Conservation (phyloP, 192 early-diverging fungal species). For the Umbelopsis vinacea region DNA sequence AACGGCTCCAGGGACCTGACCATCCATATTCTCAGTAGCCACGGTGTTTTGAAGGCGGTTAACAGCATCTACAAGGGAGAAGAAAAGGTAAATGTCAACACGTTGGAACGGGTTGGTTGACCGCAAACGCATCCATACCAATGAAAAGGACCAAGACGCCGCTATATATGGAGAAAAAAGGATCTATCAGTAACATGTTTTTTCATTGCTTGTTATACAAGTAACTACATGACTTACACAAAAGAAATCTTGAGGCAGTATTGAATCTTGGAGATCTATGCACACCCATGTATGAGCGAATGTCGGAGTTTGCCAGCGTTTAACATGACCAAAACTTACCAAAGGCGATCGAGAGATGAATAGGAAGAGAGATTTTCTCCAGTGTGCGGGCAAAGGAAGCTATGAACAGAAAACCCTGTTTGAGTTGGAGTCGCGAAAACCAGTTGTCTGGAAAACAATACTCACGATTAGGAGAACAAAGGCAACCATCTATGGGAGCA, state of each 20-base stretch:
- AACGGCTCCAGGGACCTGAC: neutral
- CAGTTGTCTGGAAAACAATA: neutral
- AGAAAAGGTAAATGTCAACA: neutral
- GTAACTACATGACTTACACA: neutral
- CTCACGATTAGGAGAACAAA: slow-evolving; percentile 11
- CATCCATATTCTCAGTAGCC: neutral
- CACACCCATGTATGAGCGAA: neutral
- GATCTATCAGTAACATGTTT: neutral
- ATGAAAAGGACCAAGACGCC: slow-evolving; percentile 12
- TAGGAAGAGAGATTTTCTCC: slow-evolving; percentile 13
- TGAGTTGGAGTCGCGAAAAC: neutral
- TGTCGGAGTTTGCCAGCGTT: neutral
- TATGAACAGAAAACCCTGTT: neutral
- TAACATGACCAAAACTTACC: neutral
- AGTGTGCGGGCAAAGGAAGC: slow-evolving; percentile 6
- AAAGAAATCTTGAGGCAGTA: slow-evolving; percentile 7
- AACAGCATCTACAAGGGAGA: neutral
- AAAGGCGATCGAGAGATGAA: slow-evolving; percentile 21
- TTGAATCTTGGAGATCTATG: slow-evolving; percentile 10
- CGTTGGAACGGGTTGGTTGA: neutral
- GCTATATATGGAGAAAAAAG: neutral
- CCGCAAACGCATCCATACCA: neutral
- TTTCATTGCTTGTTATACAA: neutral
- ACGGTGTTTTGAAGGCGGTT: slow-evolving; percentile 5
- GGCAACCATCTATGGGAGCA: neutral